These are phyloP conservation scores for Xylaria palmicola DNA, from an alignment of 495 filamentous ascomycete species.

Conservation along the genomic window DNA sequence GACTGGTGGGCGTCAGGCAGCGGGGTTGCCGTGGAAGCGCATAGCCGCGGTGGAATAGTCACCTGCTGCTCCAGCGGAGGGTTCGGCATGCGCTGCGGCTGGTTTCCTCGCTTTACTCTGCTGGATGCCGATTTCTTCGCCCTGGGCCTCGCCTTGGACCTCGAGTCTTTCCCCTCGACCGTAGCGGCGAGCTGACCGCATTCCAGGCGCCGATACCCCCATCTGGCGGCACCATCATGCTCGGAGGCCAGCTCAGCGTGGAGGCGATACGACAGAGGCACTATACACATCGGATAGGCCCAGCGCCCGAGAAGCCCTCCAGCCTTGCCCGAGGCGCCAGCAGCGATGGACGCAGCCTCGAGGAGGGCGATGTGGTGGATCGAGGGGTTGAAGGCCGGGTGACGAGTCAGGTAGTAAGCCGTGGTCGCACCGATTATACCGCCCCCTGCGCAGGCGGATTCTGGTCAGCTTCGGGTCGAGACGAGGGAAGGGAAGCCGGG, in stretches of 20 bases:
- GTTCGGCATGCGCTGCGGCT: conserved; percentile 13
- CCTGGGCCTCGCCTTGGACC: conserved; percentile 22
- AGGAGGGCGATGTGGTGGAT: conserved; percentile 81
- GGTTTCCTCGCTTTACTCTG: conserved; percentile 28
- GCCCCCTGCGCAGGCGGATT: conserved; percentile 58
- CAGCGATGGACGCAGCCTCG: conserved; percentile 84
- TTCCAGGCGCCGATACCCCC: conserved; percentile 82
- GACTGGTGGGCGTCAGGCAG: neutral
- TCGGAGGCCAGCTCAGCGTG: conserved; percentile 83
- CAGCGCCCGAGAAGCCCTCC: conserved; percentile 88
- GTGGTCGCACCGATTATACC: conserved; percentile 94
- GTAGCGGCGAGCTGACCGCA: conserved; percentile 70
- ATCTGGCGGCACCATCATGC: conserved; percentile 75
- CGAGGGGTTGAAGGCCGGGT: conserved; percentile 74
- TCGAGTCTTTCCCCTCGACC: conserved; percentile 43
- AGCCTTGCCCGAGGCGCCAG: conserved; percentile 92
- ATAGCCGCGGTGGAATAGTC: neutral
- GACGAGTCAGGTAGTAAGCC: conserved; percentile 89
- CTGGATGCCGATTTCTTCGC: conserved; percentile 24
- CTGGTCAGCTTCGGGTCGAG: conserved; percentile 11
- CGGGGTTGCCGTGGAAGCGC: neutral
- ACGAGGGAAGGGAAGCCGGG: neutral
- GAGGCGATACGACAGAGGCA: conserved; percentile 80
- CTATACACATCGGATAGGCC: conserved; percentile 86
- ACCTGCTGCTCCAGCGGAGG: conserved; percentile 19